A percentile compares a stretch with the other conserved stretches of the same genome.
Evolutionary conservation across 1,139 yeast genomes (phyloP).

Genomic region (Suhomyces bokatorum): DNA sequence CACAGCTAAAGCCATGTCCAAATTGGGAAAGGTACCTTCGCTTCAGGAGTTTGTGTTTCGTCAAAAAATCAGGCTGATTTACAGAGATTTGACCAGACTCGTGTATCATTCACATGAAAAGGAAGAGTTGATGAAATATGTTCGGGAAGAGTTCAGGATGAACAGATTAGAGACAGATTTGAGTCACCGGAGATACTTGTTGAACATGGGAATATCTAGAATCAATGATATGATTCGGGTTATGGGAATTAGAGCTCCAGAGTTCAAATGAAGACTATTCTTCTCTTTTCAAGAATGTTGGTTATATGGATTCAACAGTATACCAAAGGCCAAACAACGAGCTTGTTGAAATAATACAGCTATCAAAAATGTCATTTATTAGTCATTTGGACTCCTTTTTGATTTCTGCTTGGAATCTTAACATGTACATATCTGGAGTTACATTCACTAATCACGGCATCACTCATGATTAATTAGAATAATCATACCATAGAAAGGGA

Average conservation of each 20-base stretch:
- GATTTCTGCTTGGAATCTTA: no score
- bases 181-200: constrained; percentile 39
- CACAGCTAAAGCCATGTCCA: background rate
- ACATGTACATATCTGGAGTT: no score
- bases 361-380: no score
- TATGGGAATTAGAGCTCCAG: constrained; percentile 18
- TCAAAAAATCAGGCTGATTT: constrained; percentile 32
- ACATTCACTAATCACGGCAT: no score
- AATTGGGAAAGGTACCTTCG: constrained; percentile 18
- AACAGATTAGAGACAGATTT: constrained; percentile 31
- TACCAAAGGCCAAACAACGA: no score
- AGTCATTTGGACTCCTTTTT: no score
- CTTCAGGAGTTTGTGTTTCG: constrained; percentile 47
- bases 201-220: constrained; percentile 34
- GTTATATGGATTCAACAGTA: no score
- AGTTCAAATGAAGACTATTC: constrained; percentile 6
- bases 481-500: no score
- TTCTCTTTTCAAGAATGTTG: background rate
- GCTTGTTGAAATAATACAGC: no score
- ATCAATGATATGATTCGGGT: constrained; percentile 25
- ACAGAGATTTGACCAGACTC: constrained; percentile 36
- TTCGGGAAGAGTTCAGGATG: constrained; percentile 37
- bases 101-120: constrained; percentile 41
- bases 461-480: no score
- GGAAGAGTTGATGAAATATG: constrained; percentile 34